phyloP scores from a whole-genome alignment of 495 filamentous ascomycete genomes.

The Neurospora sp. region DNA sequence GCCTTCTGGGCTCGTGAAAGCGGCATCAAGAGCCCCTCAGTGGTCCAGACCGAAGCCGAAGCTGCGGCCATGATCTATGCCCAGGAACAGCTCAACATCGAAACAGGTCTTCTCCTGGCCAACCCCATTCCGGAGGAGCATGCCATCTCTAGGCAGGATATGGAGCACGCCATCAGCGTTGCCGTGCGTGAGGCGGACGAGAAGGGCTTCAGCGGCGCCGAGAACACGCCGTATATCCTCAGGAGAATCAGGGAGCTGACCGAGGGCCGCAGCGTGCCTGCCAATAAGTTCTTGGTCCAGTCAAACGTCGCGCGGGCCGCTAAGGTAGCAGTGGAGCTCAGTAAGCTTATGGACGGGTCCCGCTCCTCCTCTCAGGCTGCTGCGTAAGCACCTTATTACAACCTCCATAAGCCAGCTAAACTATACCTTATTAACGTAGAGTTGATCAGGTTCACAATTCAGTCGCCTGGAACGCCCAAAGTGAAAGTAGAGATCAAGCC shows the following conservation, averaged over 20 bases:
- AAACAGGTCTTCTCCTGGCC: slow-evolving; percentile 71
- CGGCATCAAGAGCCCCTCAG: slow-evolving; percentile 64
- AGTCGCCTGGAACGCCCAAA: background rate
- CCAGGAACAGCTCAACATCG: slow-evolving; percentile 50
- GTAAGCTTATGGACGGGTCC: slow-evolving; percentile 37
- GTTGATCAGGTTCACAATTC: background rate
- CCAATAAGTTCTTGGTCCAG: slow-evolving; percentile 70
- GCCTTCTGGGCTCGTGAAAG: slow-evolving; percentile 87
- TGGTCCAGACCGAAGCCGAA: slow-evolving; percentile 62
- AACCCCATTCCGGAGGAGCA: slow-evolving; percentile 72
- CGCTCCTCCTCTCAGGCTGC: background rate
- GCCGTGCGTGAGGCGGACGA: slow-evolving; percentile 64
- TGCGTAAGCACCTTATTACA: background rate
- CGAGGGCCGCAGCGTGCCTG: slow-evolving; percentile 54
- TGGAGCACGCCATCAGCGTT: slow-evolving; percentile 61
- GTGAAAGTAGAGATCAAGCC: background rate
- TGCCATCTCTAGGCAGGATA: slow-evolving; percentile 61
- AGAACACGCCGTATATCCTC: slow-evolving; percentile 85
- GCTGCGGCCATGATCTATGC: slow-evolving; percentile 70
- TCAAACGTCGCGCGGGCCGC: slow-evolving; percentile 74
- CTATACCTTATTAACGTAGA: background rate
- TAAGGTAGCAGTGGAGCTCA: slow-evolving; percentile 66
- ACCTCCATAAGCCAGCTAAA: background rate
- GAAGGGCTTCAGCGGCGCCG: slow-evolving; percentile 59
- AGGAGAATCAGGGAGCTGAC: slow-evolving; percentile 72